Conservation (phyloP, 148 eudicot genomes). For the Fagopyrum homotropicum region DNA sequence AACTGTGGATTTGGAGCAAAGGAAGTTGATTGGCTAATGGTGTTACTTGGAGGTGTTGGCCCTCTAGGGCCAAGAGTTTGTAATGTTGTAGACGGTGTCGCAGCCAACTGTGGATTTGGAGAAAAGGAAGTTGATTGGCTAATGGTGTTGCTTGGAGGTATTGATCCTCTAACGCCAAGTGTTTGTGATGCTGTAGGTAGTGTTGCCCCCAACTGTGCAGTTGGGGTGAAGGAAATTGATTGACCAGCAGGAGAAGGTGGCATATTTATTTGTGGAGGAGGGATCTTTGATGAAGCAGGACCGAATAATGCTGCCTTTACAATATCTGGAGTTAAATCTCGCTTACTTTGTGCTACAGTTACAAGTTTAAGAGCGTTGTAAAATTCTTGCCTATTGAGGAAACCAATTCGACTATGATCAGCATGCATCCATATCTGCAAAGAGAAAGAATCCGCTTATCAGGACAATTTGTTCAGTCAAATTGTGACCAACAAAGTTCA, state of each 20-base stretch:
- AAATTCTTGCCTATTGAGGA: constrained; percentile 78
- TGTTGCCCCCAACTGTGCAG: constrained; percentile 45
- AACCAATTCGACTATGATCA: constrained; percentile 80
- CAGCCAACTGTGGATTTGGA: constrained; percentile 46
- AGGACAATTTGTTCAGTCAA: neutral
- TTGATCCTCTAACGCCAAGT: constrained; percentile 59
- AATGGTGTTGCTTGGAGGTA: constrained; percentile 40
- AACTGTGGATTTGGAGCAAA: too few relatives aligned
- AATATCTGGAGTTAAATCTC: constrained; percentile 91
- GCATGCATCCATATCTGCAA: constrained; percentile 92
- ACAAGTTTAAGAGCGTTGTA: constrained; percentile 91
- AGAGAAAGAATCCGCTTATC: constrained; percentile 1
- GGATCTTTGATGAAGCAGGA: constrained; percentile 91
- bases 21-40: too few relatives aligned
- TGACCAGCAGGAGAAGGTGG: constrained; percentile 51
- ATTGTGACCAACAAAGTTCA: neutral
- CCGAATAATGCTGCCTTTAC: constrained; percentile 95
- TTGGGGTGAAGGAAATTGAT: constrained; percentile 29
- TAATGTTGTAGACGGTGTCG: constrained; percentile 33
- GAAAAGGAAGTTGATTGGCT: constrained; percentile 40
- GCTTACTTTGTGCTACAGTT: constrained; percentile 93
- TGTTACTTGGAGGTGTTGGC: constrained; percentile 12
- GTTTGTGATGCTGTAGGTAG: constrained; percentile 42
- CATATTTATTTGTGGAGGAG: constrained; percentile 82
- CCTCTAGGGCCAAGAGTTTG: constrained; percentile 39